Evolutionary conservation across 768 basidiomycete genomes (phyloP), one percentile per base, ranked within the genome.

Genomic region (Tulasnella calospora): DNA sequence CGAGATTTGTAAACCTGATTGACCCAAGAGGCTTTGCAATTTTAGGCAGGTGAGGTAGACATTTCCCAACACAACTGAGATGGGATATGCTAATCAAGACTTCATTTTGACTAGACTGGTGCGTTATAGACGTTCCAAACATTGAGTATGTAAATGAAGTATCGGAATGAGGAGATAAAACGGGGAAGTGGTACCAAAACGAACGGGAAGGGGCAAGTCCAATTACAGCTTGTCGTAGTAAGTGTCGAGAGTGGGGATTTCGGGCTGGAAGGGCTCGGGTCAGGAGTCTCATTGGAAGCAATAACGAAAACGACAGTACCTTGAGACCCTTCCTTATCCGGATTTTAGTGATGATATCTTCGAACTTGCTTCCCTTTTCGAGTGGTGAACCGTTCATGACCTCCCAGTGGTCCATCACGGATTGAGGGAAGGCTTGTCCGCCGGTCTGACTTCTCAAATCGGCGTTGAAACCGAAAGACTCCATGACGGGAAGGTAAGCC

Each of bases 361-460:
- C 94, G 81, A 96, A 86, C 89, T 96, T 96, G 87, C 89, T 90
- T 82, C 95, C 96, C 88, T 94, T 94, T 72, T 98, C 96, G 81
- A 92, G 89, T 81, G 90, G 94, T 81, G 90, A 92, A 83, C 94
- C 94, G 81, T 85, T 86, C 92, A 95, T 94, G 15, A 91, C 80
- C 83, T 94, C 92, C 93, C 94, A 95, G 85, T 96, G 95, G 83
- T 96, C 96, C 83, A 97, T 93, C 83, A 96, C 96, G 83, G 87
- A 84, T 86, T 98, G 98, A 73, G 98, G 96, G 95, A 98, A 99
- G 81, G 98, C 98, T 88, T 99, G 97, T 74, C 98, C 98, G 83
- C 89, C 90, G 57, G 98, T 99, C 73, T 92, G 92, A 84, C 91
- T 90, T 81, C 97, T 93, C 77, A 99, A 92, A 82, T 94, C 96